Percentiles rank a stretch among this genome's conserved stretches.
Evolutionary conservation across 2,329 filamentous ascomycete species (phyloP).

Genomic region (Calonectria pseudoturangicola): DNA sequence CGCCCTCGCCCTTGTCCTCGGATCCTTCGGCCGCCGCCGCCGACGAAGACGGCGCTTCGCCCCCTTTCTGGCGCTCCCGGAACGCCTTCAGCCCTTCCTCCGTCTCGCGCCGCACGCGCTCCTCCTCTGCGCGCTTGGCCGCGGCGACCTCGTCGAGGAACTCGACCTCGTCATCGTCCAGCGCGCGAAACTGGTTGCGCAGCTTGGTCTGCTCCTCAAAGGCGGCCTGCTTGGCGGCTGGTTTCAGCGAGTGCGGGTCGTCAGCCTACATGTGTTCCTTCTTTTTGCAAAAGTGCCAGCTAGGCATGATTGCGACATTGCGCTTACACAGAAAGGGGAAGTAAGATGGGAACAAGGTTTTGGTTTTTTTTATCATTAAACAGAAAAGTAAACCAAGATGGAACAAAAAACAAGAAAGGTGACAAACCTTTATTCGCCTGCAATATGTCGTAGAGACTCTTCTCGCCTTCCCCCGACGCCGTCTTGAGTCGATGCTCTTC

Average conservation of each 20-base stretch:
- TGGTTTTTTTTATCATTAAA: background rate
- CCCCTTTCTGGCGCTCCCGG: constrained; percentile 67
- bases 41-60: constrained; percentile 33
- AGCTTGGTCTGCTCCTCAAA: constrained; percentile 84
- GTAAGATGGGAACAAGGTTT: too few species aligned
- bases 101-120: constrained; percentile 71
- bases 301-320: background rate
- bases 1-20: constrained; percentile 52
- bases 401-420: background rate
- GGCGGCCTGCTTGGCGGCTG: constrained; percentile 86
- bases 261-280: constrained; percentile 28
- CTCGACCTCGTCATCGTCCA: constrained; percentile 87
- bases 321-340: background rate
- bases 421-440: constrained; percentile 87
- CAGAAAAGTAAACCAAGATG: background rate
- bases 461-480: constrained; percentile 67
- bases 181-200: constrained; percentile 84
- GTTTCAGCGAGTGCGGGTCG: background rate
- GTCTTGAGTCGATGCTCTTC: constrained; percentile 68
- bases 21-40: constrained; percentile 44
- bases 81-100: constrained; percentile 75
- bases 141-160: constrained; percentile 79
- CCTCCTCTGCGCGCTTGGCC: constrained; percentile 71
- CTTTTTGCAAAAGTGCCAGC: background rate
- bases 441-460: constrained; percentile 82